Base-by-base conservation (phyloP, 371 early-diverging fungal species). In the Actinomortierella wolfii region DNA sequence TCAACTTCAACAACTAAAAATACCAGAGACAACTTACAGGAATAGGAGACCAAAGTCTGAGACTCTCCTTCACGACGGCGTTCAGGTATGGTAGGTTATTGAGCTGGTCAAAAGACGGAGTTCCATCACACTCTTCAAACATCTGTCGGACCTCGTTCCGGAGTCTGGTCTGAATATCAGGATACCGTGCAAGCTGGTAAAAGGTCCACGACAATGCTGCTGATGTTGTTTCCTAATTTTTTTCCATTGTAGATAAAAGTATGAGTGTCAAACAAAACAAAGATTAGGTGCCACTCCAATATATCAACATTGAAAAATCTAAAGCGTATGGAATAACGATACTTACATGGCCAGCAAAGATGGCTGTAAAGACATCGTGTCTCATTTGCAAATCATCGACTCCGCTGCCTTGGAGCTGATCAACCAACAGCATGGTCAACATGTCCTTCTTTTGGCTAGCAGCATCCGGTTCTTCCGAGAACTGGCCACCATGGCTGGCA, bases 181-280 rank as follows among this genome's bases (percentile, higher is more conserved):
- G 84, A 48, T 83, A 47, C 15, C 68, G 54, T 11, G 83, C 83
- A 1, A 85, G 64, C 26, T 82, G 65, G 74, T 81, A 83, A 46
- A 85, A 77, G n/a, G 78, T 75, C 83, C 86, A 85, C 5, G 83
- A 82, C 29, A 83, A 59, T 3, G 80, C 65, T 0, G 81, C 82
- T 28, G 81, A 80, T 0, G 86, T 83, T 2, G 86, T 83, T 67
- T 85, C 85, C 68, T 68, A 49, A 18, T 3, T 54, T 26, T 28
- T 1, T 3, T 18, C 14, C 1, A 51, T n/a, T 3, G 18, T 17
- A 18, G 21, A 3, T 17, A 26, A 7, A 15, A 34, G 28, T 28
- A 26, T 14, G 14, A 34, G 6, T 4, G 24, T 51, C 14, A 17
- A 26, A 14, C 17, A 46, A 45, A 17, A 26, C 46, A 28, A 5